Evolutionary conservation across 2,329 filamentous ascomycete genomes (phyloP), one percentile per base, ranked within the genome.

Genomic region (Aspergillus costaricaensis): DNA sequence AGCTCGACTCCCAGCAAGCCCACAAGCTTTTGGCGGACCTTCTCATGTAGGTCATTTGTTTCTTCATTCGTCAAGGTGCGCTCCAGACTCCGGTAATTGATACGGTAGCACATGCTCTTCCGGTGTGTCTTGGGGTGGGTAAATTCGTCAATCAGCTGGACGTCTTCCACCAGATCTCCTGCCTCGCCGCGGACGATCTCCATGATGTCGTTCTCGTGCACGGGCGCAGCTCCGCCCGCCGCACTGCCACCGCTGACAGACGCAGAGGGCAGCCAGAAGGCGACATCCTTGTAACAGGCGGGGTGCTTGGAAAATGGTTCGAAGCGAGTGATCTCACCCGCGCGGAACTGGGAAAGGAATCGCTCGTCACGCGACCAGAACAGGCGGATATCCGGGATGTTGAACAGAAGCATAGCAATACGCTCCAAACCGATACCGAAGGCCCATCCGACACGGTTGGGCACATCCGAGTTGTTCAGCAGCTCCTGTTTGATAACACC

Each of bases 121-220:
- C 90, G 83, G 4, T 89, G 88, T 19, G 90, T 93, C 79, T 91
- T 92, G 39, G 93, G 92, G 77, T 98, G 92, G 51, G 85, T 87
- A 76, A 98, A 99, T 73, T 91, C 86, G 77, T 98, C 95, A 55
- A 91, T 86, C 27, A 96, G 82, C 62, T 81, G 83, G 54, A 98
- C 94, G 74, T 96, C 92, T 78, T 99, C 95, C 38, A 95, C 92
- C 21, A 88, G 78, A 74, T 96, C 91, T 54, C 92, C 93, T 9
- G 87, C 91, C 50, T 94, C 83, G 67, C 88, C 88, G 66, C 95
- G 88, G 17, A 97, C 91, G 59, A 97, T 85, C 78, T 98, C 95
- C 94, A 98, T 98, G 55, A 98, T 82, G 76, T 99, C 95, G 77
- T 98, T 98, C 75, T 96, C 93, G 75, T 98, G 94, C 73, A 96